Evolutionary conservation across 345 rosid species (phyloP).

Genomic region (Leavenworthia alabamica): DNA sequence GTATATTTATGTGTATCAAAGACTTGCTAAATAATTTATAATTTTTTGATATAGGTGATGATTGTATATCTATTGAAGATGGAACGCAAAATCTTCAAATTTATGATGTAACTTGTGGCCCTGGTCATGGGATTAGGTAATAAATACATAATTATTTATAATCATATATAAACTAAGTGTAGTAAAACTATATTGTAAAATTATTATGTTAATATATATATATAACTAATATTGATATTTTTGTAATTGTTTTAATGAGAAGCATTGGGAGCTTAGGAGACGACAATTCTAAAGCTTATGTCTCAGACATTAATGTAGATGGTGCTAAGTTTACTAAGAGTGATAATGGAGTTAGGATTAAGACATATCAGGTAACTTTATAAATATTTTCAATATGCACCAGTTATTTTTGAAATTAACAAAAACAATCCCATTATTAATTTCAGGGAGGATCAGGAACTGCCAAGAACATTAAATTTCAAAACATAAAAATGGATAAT

Average conservation of each 20-base stretch:
- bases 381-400: not conserved
- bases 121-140: conserved; percentile 33
- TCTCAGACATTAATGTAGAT: conserved; percentile 55
- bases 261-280: conserved; percentile 87
- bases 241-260: not conserved
- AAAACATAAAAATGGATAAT: conserved; percentile 59
- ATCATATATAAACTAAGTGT: not conserved
- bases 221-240: not conserved
- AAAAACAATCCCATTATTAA: not conserved
- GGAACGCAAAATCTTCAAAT: conserved; percentile 30
- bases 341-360: conserved; percentile 79
- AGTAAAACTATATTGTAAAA: not conserved
- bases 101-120: conserved; percentile 26
- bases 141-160: not conserved
- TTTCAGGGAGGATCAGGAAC: conserved; percentile 87
- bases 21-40: conserved; percentile 31
- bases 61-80: conserved; percentile 60
- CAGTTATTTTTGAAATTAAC: not conserved
- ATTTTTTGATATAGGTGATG: conserved; percentile 53
- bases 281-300: conserved; percentile 47
- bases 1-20: not conserved
- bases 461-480: conserved; percentile 64
- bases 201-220: not conserved
- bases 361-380: conserved; percentile 72
- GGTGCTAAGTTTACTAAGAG: conserved; percentile 59